A percentile compares a stretch with the other conserved stretches of the same genome.
Evolutionary conservation across 805 yeast species (phyloP).

Genomic region (Hanseniaspora occidentalis): DNA sequence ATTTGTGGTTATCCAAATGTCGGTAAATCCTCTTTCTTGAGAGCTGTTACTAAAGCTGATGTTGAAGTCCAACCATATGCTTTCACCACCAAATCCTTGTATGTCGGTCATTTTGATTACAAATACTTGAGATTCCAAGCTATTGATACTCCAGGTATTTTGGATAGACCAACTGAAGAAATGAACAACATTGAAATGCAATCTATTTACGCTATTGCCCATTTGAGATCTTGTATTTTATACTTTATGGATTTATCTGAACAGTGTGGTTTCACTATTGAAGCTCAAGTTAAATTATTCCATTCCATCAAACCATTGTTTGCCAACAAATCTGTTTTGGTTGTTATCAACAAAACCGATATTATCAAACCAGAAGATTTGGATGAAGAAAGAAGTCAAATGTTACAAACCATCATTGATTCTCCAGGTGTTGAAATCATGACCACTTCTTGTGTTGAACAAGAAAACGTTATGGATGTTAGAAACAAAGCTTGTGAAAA

Average conservation of each 20-base stretch:
- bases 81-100: conserved; percentile 93
- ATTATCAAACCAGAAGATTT: conserved; percentile 78
- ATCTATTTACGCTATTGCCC: conserved; percentile 97
- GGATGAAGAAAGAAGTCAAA: conserved; percentile 57
- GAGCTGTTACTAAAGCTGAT: conserved; percentile 91
- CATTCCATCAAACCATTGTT: conserved; percentile 94
- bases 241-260: conserved; percentile 98
- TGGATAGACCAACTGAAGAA: conserved; percentile 98
- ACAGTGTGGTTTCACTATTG: conserved; percentile 97
- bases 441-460: conserved; percentile 87
- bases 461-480: conserved; percentile 89
- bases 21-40: conserved; percentile 92
- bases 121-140: conserved; percentile 97
- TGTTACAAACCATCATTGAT: conserved; percentile 51
- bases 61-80: conserved; percentile 99
- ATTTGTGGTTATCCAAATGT: conserved; percentile 99
- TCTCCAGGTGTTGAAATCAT: conserved; percentile 81
- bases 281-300: conserved; percentile 94
- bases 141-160: conserved; percentile 97
- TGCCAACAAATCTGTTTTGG: conserved; percentile 92
- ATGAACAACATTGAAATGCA: conserved; percentile 99
- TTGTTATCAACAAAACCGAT: conserved; percentile 92
- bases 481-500: conserved; percentile 97
- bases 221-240: conserved; percentile 87
- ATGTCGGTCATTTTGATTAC: conserved; percentile 98